Percentiles rank a stretch among this genome's conserved stretches.
Conservation (phyloP, 176 grass and related monocot species). For the Oryza longistaminata region DNA sequence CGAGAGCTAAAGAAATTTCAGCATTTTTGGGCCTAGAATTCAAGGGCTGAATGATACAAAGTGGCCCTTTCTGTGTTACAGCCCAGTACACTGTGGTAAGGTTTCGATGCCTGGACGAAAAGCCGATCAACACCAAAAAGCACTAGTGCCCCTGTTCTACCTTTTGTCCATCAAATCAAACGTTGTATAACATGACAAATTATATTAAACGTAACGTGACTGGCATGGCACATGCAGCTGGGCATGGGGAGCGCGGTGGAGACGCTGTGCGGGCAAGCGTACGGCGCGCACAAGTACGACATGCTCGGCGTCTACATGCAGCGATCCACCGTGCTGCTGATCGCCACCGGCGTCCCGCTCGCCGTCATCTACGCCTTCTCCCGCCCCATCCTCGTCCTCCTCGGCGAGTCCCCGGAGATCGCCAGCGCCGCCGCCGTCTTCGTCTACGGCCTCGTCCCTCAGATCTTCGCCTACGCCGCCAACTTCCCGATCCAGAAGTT, state of each 20-base stretch:
- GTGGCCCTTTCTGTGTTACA: too few species aligned
- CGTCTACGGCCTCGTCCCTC: constrained; percentile 41
- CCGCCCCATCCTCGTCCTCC: neutral
- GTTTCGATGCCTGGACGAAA: too few species aligned
- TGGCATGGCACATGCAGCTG: constrained; percentile 28
- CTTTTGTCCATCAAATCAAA: too few species aligned
- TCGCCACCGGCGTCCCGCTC: constrained; percentile 33
- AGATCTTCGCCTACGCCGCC: constrained; percentile 52
- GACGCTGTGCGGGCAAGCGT: constrained; percentile 77
- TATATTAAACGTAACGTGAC: too few species aligned
- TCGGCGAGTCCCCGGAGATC: neutral
- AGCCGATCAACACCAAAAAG: too few species aligned
- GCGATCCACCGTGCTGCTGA: constrained; percentile 56
- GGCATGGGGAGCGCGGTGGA: constrained; percentile 77
- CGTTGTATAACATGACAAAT: too few species aligned
- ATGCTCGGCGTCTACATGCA: constrained; percentile 73
- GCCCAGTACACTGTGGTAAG: too few species aligned
- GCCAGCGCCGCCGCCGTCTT: neutral
- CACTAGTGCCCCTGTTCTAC: too few species aligned
- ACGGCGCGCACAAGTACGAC: constrained; percentile 54
- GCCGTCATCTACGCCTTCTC: constrained; percentile 49
- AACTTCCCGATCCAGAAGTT: constrained; percentile 65
- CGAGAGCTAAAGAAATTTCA: too few species aligned
- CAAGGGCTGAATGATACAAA: too few species aligned
- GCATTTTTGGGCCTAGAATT: too few species aligned